Percentiles rank a stretch among this genome's conserved stretches.
Evolutionary conservation across 1,284 basidiomycete species (phyloP).

Genomic region (Puccinia triticina): DNA sequence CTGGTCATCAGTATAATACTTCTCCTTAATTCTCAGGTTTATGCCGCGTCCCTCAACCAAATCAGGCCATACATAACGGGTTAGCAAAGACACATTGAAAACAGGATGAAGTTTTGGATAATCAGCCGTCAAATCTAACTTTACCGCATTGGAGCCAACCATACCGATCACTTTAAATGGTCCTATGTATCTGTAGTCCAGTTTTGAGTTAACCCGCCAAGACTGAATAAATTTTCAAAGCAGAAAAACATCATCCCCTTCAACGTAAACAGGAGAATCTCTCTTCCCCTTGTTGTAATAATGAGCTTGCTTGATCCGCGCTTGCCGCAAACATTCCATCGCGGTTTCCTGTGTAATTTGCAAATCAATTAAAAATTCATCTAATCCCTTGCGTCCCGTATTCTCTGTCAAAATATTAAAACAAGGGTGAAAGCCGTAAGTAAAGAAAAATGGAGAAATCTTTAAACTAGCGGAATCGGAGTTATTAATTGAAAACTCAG

Average conservation of each 20-base stretch:
- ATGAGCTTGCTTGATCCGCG: not conserved
- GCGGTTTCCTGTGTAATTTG: not conserved
- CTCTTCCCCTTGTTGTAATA: not conserved
- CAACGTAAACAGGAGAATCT: not conserved
- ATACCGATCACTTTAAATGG: not conserved
- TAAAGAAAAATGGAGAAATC: conserved; percentile 5
- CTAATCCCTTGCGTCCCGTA: not conserved
- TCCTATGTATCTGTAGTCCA: conserved; percentile 9
- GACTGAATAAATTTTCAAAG: not conserved
- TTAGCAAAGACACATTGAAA: conserved; percentile 17
- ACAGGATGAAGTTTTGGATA: conserved; percentile 22
- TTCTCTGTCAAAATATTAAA: not conserved
- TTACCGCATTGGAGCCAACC: not conserved
- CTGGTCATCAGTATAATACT: too few species aligned
- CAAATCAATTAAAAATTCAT: not conserved
- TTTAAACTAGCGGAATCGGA: too few species aligned
- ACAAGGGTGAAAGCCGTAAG: conserved; percentile 7
- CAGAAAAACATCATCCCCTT: not conserved
- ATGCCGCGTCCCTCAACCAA: too few species aligned
- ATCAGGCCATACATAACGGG: too few species aligned
- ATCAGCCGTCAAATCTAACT: not conserved
- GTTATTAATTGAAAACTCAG: conserved; percentile 29
- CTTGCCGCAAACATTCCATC: not conserved
- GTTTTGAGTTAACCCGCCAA: not conserved
- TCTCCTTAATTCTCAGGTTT: too few species aligned